A percentile compares a stretch with the other conserved stretches of the same genome.
These are phyloP conservation scores for Asterella californica DNA, from an alignment of 225 moss, liverwort and hornwort species.

Conservation along the genomic window DNA sequence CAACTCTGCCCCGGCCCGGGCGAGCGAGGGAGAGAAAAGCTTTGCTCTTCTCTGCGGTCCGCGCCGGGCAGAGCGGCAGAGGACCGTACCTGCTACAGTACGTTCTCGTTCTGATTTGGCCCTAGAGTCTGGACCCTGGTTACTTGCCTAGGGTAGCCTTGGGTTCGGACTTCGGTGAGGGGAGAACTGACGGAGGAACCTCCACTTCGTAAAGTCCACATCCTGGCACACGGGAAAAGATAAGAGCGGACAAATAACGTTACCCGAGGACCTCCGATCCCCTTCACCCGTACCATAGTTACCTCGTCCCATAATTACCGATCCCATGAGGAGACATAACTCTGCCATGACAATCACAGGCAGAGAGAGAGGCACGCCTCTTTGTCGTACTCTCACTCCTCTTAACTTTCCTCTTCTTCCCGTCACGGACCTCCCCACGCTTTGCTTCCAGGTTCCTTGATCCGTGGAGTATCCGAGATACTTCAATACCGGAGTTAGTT, in stretches of 20 bases:
- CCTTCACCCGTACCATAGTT: too few species aligned
- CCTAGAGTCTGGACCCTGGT: too few species aligned
- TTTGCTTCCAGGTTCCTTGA: too few species aligned
- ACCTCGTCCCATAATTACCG: too few species aligned
- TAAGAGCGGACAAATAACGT: not conserved
- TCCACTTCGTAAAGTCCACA: not conserved
- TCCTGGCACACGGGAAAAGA: not conserved
- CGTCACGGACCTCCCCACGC: too few species aligned
- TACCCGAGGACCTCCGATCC: not conserved
- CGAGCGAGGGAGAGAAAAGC: not conserved
- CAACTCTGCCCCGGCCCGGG: not conserved
- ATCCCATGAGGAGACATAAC: too few species aligned
- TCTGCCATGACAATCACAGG: not conserved
- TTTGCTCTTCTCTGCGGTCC: too few species aligned
- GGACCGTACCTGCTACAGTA: not conserved
- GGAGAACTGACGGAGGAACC: not conserved
- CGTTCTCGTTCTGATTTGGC: not conserved
- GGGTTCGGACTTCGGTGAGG: not conserved
- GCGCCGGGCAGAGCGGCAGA: not conserved
- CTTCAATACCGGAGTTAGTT: too few species aligned
- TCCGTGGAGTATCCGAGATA: too few species aligned
- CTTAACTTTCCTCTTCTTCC: not conserved
- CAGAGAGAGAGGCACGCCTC: not conserved
- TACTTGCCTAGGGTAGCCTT: not conserved
- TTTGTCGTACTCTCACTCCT: not conserved